Conservation (phyloP, 352 stramenopile genomes). For the Phytopythium sindhum region DNA sequence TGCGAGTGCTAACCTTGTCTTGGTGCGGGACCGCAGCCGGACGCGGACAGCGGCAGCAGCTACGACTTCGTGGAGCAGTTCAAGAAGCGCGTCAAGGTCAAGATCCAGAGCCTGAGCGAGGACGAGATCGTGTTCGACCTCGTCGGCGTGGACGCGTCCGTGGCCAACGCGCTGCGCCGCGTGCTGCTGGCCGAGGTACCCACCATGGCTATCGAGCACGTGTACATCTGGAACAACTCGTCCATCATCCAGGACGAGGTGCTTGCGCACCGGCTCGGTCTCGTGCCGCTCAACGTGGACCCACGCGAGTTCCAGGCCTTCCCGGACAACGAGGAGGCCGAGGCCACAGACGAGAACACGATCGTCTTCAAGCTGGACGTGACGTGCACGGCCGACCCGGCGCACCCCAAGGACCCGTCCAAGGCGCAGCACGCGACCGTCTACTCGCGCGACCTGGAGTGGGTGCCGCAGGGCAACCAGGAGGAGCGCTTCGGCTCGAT, state of each 20-base stretch:
- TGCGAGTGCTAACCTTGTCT: not conserved
- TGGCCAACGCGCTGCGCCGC: conserved; percentile 90
- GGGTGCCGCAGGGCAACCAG: conserved; percentile 96
- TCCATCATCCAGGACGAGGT: conserved; percentile 94
- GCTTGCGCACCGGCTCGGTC: conserved; percentile 86
- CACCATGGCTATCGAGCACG: conserved; percentile 93
- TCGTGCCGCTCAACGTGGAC: conserved; percentile 83
- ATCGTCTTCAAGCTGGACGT: conserved; percentile 96
- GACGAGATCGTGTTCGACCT: conserved; percentile 92
- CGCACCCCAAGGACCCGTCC: conserved; percentile 57
- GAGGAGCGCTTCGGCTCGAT: conserved; percentile 86
- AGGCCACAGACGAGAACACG: conserved; percentile 94
- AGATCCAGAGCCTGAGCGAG: conserved; percentile 79
- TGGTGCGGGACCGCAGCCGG: conserved; percentile 44
- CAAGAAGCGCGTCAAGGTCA: conserved; percentile 82
- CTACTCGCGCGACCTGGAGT: conserved; percentile 95
- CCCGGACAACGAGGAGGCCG: conserved; percentile 83
- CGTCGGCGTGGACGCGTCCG: conserved; percentile 88
- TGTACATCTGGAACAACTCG: conserved; percentile 94
- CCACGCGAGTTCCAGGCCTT: conserved; percentile 86
- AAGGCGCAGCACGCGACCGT: conserved; percentile 80
- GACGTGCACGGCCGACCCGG: conserved; percentile 76
- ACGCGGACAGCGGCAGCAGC: conserved; percentile 67
- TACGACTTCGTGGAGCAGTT: conserved; percentile 80
- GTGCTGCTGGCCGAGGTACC: conserved; percentile 91